These are phyloP conservation scores for Pisolithus tinctorius DNA, from an alignment of 768 basidiomycete genomes.

Conservation along the genomic window DNA sequence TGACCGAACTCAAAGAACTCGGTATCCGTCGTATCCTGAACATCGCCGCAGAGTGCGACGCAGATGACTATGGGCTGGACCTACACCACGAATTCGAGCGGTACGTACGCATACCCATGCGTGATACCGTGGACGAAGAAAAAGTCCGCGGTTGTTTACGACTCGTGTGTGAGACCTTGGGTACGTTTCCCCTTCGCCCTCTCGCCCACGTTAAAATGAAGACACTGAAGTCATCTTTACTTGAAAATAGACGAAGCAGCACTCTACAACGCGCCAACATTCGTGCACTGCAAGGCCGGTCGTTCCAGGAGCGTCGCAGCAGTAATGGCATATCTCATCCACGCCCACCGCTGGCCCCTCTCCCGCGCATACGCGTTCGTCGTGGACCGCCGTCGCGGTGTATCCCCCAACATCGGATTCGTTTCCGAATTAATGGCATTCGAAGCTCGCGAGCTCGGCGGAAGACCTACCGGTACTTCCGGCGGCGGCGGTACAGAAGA, in stretches of 20 bases:
- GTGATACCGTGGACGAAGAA: constrained; percentile 93
- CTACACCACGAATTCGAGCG: constrained; percentile 69
- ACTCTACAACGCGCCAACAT: constrained; percentile 81
- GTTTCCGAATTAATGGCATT: constrained; percentile 96
- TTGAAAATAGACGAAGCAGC: constrained; percentile 73
- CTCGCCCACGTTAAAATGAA: background rate
- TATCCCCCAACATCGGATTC: constrained; percentile 96
- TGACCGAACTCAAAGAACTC: constrained; percentile 60
- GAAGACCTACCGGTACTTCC: constrained; percentile 23
- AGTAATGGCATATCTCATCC: constrained; percentile 95
- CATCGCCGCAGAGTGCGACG: constrained; percentile 84
- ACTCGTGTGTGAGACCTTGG: constrained; percentile 81
- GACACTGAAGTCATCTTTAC: background rate
- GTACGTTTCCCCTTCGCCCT: constrained; percentile 41
- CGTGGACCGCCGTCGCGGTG: constrained; percentile 85
- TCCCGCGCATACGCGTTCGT: constrained; percentile 89
- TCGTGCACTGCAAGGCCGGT: constrained; percentile 95
- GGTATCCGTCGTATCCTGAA: constrained; percentile 89
- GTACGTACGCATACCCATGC: constrained; percentile 85
- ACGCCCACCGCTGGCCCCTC: constrained; percentile 95
- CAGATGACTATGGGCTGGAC: constrained; percentile 64
- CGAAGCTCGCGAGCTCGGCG: constrained; percentile 85
- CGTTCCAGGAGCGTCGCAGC: constrained; percentile 95
- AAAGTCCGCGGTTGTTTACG: constrained; percentile 74
- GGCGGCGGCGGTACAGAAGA: constrained; percentile 15